Evolutionary conservation across 805 yeast species (phyloP).

Genomic region (Kurtzmaniella cleridarum): DNA sequence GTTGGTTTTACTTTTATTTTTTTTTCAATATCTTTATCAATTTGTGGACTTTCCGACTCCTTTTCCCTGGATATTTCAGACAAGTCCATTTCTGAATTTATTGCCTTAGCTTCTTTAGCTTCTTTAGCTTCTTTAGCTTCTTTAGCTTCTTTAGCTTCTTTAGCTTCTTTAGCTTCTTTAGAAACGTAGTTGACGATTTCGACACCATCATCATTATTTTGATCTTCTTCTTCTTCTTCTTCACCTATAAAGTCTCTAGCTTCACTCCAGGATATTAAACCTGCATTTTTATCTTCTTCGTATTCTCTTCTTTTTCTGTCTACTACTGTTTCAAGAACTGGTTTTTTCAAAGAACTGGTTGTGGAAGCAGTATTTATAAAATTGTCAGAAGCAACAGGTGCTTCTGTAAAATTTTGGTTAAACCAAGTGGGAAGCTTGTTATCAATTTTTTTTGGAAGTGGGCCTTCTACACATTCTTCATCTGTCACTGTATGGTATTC

Average conservation of each 20-base stretch:
- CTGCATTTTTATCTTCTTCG: constrained; percentile 42
- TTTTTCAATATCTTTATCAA: constrained; percentile 2
- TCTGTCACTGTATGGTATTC: too few species aligned
- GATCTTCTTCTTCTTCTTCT: constrained; percentile 9
- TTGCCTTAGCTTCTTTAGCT: too few species aligned
- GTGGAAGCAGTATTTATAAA: neutral
- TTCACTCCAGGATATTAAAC: constrained; percentile 48
- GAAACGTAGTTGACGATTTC: constrained; percentile 6
- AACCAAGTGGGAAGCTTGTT: constrained; percentile 23
- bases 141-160: too few species aligned
- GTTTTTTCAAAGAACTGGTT: too few species aligned
- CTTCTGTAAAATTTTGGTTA: constrained; percentile 8
- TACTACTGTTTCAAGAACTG: neutral
- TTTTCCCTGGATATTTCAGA: too few species aligned
- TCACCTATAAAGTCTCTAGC: constrained; percentile 27
- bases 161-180: constrained; percentile 1
- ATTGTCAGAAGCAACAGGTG: neutral
- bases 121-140: too few species aligned
- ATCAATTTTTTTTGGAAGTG: neutral
- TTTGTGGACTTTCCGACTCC: constrained; percentile 1
- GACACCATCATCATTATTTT: constrained; percentile 6
- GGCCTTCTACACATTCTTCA: neutral
- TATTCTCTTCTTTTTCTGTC: constrained; percentile 1
- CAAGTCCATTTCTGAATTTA: too few species aligned
- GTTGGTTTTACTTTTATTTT: neutral